Base-by-base conservation (phyloP, 1,139 yeast species). In the Saccharomyces pastorianus region DNA sequence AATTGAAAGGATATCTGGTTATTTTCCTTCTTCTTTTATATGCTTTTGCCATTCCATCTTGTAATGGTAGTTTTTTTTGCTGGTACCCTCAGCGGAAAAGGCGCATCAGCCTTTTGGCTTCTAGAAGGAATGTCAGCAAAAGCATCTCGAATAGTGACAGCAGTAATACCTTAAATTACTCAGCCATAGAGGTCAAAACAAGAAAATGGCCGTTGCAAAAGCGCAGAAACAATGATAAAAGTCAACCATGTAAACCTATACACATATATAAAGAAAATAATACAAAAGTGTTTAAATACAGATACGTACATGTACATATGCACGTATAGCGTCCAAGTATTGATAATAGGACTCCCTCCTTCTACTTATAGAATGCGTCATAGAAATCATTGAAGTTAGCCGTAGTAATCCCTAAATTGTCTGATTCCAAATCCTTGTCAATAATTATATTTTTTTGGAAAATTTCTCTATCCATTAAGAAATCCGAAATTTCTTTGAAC, bases 271-370 rank as follows among this genome's bases (percentile, higher is more conserved):
- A 25, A 48, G 28, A 25, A 32, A 48, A 25, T 23, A 32, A 29
- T 48, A 46, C 31, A 46, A 26, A 46, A 26, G 31, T 46, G 31
- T 26, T n/a, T 46, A 46, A 26, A 46, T 46, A 46, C 48, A 46
- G 14, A 49, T 41, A 49, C 41, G 25, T 42, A 38, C 28, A 34
- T 49, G 17, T 20, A 20, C 46, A 26, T 49, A 38, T 48, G 42
- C 46, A 27, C 41, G 29, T 49, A 49, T 42, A 49, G 47, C 46
- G 47, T 49, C 42, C 28, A 42, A 38, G 25, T 49, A 8, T 42
- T 25, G 34, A 14, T 28, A 23, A 46, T 8, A n/a, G 34, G 34
- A 17, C 25, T n/a, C 25, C 23, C 11, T 17, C 14, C 3, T 17
- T 23, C 42, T 34, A 34, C 4, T 34, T 34, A 34, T 34, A 34